phyloP scores from a whole-genome alignment of 2,329 filamentous ascomycete species.

The Ophioceras dolichostomum region DNA sequence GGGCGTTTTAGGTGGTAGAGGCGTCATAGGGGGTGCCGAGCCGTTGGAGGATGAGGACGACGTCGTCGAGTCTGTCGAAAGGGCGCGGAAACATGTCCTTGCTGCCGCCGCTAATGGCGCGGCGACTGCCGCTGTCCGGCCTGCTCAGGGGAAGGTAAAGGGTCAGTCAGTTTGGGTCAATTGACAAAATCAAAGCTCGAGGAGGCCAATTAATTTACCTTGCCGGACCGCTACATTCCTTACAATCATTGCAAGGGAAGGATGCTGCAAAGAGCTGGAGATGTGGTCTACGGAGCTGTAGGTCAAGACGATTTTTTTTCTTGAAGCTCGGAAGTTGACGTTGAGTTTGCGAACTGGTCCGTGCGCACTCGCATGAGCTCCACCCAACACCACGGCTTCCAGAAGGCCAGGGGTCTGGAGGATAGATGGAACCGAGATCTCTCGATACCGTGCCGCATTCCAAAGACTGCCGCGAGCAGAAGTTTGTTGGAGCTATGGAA shows the following conservation, averaged over 20 bases:
- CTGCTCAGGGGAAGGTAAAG: constrained; percentile 19
- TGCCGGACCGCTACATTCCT: constrained; percentile 41
- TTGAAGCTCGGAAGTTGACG: too few species aligned
- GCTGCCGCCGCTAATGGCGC: neutral
- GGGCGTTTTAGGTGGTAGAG: constrained; percentile 7
- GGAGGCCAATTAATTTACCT: constrained; percentile 24
- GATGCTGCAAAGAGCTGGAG: too few species aligned
- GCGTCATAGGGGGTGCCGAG: constrained; percentile 9
- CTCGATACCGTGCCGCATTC: too few species aligned
- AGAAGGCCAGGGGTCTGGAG: too few species aligned
- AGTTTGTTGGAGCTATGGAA: too few species aligned
- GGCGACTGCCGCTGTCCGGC: constrained; percentile 38
- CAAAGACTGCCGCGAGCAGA: too few species aligned
- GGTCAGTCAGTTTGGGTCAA: constrained; percentile 10
- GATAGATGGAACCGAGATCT: too few species aligned
- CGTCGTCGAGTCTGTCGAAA: constrained; percentile 20
- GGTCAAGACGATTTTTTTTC: too few species aligned
- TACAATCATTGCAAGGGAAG: constrained; percentile 48
- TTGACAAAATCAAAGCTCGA: constrained; percentile 1
- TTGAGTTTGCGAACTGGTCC: too few species aligned
- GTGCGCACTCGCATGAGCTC: too few species aligned
- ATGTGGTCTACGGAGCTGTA: too few species aligned
- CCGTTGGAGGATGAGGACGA: constrained; percentile 13
- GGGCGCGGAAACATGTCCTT: constrained; percentile 21
- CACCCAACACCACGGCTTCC: too few species aligned